Evolutionary conservation across 306 rosid genomes (phyloP).

Genomic region (Dalbergia oliveri): DNA sequence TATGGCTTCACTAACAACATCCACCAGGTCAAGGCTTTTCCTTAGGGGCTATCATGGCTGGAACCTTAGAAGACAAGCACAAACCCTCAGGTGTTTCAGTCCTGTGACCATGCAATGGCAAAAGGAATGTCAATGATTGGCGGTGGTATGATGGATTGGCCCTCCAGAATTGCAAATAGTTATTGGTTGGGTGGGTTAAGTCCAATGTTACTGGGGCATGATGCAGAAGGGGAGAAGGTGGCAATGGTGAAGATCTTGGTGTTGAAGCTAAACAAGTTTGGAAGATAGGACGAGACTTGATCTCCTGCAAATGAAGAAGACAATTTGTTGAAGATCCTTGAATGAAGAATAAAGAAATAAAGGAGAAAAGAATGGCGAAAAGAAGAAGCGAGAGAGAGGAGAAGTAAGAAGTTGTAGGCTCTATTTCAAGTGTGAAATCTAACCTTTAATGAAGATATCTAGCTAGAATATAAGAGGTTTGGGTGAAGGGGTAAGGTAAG

Average conservation of each 20-base stretch:
- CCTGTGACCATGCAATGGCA: not conserved
- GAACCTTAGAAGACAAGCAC: constrained; percentile 22
- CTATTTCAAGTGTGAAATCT: too few species aligned
- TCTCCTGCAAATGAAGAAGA: too few species aligned
- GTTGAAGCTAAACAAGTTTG: too few species aligned
- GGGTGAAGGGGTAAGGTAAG: too few species aligned
- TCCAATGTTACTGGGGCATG: constrained; percentile 58
- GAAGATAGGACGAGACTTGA: too few species aligned
- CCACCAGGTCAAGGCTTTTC: constrained; percentile 38
- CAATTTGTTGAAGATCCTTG: too few species aligned
- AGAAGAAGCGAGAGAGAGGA: too few species aligned
- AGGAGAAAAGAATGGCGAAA: too few species aligned
- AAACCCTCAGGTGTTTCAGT: not conserved
- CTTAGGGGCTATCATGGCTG: not conserved
- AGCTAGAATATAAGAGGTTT: too few species aligned
- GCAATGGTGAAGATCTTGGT: not conserved
- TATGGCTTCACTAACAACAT: constrained; percentile 47
- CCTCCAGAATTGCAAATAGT: constrained; percentile 4
- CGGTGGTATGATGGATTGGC: constrained; percentile 35
- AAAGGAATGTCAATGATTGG: not conserved
- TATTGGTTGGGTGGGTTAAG: constrained; percentile 43
- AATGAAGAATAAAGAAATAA: too few species aligned
- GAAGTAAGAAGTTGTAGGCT: too few species aligned
- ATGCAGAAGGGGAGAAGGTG: constrained; percentile 38
- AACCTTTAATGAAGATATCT: too few species aligned